Base-by-base conservation (phyloP, 2,329 filamentous ascomycete genomes). In the Diaporthe citrichinensis region DNA sequence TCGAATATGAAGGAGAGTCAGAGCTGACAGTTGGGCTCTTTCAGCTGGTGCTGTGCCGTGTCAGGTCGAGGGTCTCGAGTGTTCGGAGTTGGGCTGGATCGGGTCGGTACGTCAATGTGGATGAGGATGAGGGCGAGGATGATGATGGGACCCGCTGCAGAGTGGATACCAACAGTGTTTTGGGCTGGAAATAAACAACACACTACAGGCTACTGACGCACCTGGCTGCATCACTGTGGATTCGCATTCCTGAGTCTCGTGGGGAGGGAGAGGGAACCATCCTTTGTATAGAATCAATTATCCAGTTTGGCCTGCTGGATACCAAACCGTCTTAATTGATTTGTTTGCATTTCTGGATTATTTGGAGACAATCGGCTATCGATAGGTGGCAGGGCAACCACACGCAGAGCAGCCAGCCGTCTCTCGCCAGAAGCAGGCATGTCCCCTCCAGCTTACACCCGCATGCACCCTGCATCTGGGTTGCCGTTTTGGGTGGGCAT, bases 381-480 rank as follows among this genome's bases (percentile, higher is more conserved):
- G 71, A 62, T 72, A 62, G 58, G 44, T 72, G 71, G 71, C 71
- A 62, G 44, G 71, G 57, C 71, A 72, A 72, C 71, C 46, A 39
- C 15, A 14, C 15, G 28, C n/a, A 15, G 10, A 14, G 17, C 31
- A 58, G 55, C 55, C 61, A 31, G 25, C 46, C 62, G 62, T n/a
- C 44, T 31, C 41, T 9, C 20, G 3, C 25, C 31, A 15, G 23
- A 34, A 41, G 49, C 65, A 69, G 49, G 65, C 65, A 69, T 69
- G 49, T 41, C 34, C 65, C 65, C 65, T 69, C 28, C 23, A 69
- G 34, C 49, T 55, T 28, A 55, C 49, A 69, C 23, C 34, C 65
- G 36, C 34, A 25, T 20, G 23, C 46, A 51, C 62, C 62, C 62
- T 51, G 28, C 62, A 68, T 51, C 0, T 20, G 62, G 12, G 31